These are phyloP conservation scores for Artemisia annua DNA, from an alignment of 129 eudicot genomes.

Conservation along the genomic window DNA sequence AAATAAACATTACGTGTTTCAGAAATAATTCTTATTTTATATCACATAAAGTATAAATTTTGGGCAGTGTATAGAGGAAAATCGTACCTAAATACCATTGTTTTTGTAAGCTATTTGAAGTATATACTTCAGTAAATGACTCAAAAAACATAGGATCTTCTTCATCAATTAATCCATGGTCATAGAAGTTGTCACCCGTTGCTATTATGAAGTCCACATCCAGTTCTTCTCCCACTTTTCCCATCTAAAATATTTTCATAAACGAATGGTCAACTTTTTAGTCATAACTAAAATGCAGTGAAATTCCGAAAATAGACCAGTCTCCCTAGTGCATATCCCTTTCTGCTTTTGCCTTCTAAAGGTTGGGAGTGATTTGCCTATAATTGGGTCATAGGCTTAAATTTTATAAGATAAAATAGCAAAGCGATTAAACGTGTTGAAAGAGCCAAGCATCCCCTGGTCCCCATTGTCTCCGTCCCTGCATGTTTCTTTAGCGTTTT, in stretches of 20 bases:
- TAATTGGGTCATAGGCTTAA: no score
- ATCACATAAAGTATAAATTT: neutral
- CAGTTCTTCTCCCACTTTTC: conserved; percentile 42
- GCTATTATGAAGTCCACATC: conserved; percentile 54
- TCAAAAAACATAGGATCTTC: conserved; percentile 54
- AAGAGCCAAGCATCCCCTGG: no score
- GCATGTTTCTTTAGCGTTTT: no score
- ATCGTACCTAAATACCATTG: conserved; percentile 67
- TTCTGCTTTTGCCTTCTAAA: no score
- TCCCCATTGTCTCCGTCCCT: no score
- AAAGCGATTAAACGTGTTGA: no score
- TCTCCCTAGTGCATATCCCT: no score
- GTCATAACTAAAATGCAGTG: no score
- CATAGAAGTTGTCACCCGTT: conserved; percentile 69
- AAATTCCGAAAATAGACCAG: no score
- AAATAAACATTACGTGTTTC: neutral
- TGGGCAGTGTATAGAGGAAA: neutral
- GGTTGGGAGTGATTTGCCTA: no score
- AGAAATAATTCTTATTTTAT: neutral
- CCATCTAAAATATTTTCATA: conserved; percentile 47
- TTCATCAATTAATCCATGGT: conserved; percentile 42
- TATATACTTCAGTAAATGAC: conserved; percentile 56
- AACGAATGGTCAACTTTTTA: neutral
- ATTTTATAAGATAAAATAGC: no score
- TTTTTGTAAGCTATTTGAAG: conserved; percentile 56